A percentile compares a stretch with the other conserved stretches of the same genome.
Evolutionary conservation across 2,329 filamentous ascomycete species (phyloP).

Genomic region (Colletotrichum sp.): DNA sequence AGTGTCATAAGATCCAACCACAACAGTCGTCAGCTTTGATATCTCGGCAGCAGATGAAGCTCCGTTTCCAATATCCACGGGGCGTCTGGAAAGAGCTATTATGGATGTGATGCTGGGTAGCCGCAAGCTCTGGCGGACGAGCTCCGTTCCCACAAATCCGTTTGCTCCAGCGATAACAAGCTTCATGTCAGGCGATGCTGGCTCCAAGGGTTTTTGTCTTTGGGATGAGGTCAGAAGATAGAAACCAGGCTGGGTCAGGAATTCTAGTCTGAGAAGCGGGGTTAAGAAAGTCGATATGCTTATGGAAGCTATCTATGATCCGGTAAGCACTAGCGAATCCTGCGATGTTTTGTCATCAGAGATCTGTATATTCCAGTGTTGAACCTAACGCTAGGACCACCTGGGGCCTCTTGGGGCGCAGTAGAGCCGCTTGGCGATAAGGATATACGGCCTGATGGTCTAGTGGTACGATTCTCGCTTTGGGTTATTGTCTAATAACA

Average conservation of each 20-base stretch:
- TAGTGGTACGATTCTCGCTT: neutral
- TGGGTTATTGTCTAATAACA: neutral
- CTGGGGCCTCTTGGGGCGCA: neutral
- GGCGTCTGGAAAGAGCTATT: conserved; percentile 44
- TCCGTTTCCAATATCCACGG: conserved; percentile 13
- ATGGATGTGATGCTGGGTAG: conserved; percentile 41
- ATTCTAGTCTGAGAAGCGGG: neutral
- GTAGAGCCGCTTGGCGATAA: neutral
- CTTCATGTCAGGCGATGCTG: conserved; percentile 42
- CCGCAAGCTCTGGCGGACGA: conserved; percentile 46
- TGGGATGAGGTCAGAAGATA: neutral
- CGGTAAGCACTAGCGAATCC: neutral
- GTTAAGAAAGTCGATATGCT: neutral
- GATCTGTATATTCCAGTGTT: neutral
- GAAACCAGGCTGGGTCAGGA: neutral
- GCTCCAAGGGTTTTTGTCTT: neutral
- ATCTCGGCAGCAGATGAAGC: neutral
- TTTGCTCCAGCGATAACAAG: conserved; percentile 47
- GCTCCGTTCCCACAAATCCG: conserved; percentile 46
- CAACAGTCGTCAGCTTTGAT: conserved; percentile 33
- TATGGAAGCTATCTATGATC: neutral
- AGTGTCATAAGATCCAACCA: conserved; percentile 42
- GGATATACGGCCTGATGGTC: neutral
- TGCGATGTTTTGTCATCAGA: neutral
- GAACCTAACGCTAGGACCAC: neutral